A percentile compares a stretch with the other conserved stretches of the same genome.
These are phyloP conservation scores for Rutstroemia sp. DNA, from an alignment of 2,329 filamentous ascomycete species.

Conservation along the genomic window DNA sequence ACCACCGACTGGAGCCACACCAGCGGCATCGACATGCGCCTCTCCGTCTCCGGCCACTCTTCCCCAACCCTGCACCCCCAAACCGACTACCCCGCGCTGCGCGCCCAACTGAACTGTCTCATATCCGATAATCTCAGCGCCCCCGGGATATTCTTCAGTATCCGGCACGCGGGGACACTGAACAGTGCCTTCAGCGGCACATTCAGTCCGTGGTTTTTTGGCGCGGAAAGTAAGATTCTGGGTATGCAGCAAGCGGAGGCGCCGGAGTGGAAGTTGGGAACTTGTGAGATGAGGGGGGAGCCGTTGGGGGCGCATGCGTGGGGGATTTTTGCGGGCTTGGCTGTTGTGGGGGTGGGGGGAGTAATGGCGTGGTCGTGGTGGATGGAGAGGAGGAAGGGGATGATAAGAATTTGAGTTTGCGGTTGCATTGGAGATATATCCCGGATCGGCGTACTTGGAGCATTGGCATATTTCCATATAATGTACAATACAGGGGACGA, in stretches of 20 bases:
- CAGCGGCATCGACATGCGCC: not conserved
- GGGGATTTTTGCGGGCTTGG: not conserved
- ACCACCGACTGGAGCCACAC: not conserved
- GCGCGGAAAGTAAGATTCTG: not conserved
- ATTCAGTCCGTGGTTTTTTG: not conserved
- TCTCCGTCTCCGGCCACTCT: not conserved
- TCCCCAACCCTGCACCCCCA: not conserved
- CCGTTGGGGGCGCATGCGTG: not conserved
- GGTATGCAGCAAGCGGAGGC: not conserved
- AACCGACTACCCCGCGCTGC: not conserved
- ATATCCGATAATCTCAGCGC: not conserved
- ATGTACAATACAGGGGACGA: too few relatives aligned
- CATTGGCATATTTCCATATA: too few relatives aligned
- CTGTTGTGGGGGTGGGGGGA: not conserved
- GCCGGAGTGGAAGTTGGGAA: not conserved
- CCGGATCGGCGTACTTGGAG: too few relatives aligned
- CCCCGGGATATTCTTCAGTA: not conserved
- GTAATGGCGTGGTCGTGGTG: not conserved
- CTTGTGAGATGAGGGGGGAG: not conserved
- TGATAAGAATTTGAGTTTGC: too few relatives aligned
- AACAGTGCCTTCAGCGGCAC: not conserved
- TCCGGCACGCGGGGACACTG: not conserved
- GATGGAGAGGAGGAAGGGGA: not conserved
- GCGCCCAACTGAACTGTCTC: not conserved
- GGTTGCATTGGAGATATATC: too few relatives aligned